These are phyloP conservation scores for Physcia stellaris DNA, from an alignment of 495 filamentous ascomycete genomes.

Conservation along the genomic window DNA sequence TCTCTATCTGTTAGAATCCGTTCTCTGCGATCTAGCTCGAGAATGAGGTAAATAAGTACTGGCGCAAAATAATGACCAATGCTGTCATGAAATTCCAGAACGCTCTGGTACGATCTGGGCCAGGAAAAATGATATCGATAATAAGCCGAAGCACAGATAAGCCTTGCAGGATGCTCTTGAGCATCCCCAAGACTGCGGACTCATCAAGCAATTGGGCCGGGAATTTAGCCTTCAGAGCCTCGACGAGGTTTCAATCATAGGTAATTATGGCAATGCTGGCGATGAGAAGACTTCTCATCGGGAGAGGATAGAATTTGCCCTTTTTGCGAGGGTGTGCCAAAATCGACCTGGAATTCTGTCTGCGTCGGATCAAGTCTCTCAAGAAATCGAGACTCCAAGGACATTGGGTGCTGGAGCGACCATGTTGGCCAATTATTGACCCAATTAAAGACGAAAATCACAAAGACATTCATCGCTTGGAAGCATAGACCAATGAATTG, in stretches of 20 bases:
- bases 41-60: conserved; percentile 89
- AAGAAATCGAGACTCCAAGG: no score
- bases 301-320: no score
- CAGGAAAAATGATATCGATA: conserved; percentile 57
- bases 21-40: conserved; percentile 89
- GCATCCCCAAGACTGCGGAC: conserved; percentile 73
- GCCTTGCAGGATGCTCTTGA: conserved; percentile 83
- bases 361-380: no score
- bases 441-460: no score
- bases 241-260: no score
- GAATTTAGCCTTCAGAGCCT: conserved; percentile 45
- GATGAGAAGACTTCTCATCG: conserved; percentile 37
- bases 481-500: no score
- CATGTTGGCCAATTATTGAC: no score
- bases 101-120: conserved; percentile 54
- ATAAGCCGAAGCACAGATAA: conserved; percentile 57
- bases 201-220: conserved; percentile 62
- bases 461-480: no score
- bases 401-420: no score
- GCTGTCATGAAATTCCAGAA: conserved; percentile 66
- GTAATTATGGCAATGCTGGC: conserved; percentile 37
- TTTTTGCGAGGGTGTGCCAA: no score
- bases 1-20: conserved; percentile 59
- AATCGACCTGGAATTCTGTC: no score
- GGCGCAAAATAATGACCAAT: conserved; percentile 63